Conservation (phyloP, 192 early-diverging fungal species). For the Coemansia sp. region DNA sequence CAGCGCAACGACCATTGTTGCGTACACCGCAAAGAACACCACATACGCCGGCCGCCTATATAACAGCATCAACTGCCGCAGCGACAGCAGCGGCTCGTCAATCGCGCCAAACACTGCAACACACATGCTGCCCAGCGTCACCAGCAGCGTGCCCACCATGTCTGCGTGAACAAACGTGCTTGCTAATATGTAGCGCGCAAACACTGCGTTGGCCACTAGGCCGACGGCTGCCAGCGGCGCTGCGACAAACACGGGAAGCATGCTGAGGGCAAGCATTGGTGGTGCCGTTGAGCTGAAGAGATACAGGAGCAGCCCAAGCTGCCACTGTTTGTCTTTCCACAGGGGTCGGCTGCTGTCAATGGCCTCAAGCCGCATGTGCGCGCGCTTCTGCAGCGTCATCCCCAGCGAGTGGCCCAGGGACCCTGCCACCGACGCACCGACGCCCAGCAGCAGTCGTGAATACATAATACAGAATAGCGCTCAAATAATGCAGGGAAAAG, state of each 20-base stretch:
- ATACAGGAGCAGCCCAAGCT: constrained; percentile 64
- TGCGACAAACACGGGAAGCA: constrained; percentile 74
- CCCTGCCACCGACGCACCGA: constrained; percentile 63
- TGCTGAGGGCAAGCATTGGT: constrained; percentile 70
- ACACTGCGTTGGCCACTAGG: constrained; percentile 74
- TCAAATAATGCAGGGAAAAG: not conserved
- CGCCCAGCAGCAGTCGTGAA: constrained; percentile 53
- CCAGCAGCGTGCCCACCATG: constrained; percentile 65
- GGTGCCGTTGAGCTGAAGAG: constrained; percentile 70
- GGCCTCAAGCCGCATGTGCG: constrained; percentile 56
- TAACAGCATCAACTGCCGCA: constrained; percentile 64
- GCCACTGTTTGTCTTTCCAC: constrained; percentile 64
- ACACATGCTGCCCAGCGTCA: constrained; percentile 63
- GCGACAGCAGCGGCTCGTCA: constrained; percentile 67
- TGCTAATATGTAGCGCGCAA: constrained; percentile 63
- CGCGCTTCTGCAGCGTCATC: constrained; percentile 74
- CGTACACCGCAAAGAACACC: constrained; percentile 61
- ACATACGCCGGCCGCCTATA: constrained; percentile 70
- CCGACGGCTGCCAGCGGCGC: constrained; percentile 75
- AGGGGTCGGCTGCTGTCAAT: constrained; percentile 9
- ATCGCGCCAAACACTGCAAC: constrained; percentile 75
- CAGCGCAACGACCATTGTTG: constrained; percentile 53
- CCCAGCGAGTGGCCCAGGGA: constrained; percentile 73
- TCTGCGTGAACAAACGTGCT: constrained; percentile 66
- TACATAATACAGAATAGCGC: constrained; percentile 20